phyloP scores from a whole-genome alignment of 352 stramenopile species.

The Elongisporangium prolatum region DNA sequence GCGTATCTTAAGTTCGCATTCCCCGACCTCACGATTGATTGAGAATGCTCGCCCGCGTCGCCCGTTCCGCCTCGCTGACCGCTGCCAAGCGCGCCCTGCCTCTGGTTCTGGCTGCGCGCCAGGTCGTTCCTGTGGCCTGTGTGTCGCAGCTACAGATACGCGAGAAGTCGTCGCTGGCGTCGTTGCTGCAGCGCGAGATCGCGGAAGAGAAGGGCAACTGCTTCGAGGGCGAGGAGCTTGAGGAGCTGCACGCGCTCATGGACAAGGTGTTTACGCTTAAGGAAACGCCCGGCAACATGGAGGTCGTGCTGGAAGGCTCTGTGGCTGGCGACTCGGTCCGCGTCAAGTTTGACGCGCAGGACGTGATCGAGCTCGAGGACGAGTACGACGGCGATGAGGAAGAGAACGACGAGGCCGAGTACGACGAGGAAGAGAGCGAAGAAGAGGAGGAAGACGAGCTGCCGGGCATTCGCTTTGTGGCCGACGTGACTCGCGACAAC shows the following conservation, averaged over 20 bases:
- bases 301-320: conserved; percentile 52
- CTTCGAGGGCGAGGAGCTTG: conserved; percentile 69
- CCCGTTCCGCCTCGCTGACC: conserved; percentile 22
- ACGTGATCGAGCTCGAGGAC: conserved; percentile 64
- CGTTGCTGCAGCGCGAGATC: conserved; percentile 61
- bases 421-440: conserved; percentile 29
- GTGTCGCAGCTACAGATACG: conserved; percentile 37
- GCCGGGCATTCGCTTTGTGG: conserved; percentile 73
- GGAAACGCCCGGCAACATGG: conserved; percentile 59
- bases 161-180: conserved; percentile 46
- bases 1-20: neutral
- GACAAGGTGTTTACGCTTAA: conserved; percentile 59
- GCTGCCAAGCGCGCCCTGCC: conserved; percentile 21
- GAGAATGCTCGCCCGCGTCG: conserved; percentile 42
- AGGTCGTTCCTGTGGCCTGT: conserved; percentile 10
- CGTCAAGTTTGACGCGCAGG: conserved; percentile 80
- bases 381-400: conserved; percentile 53
- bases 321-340: conserved; percentile 51
- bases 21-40: neutral
- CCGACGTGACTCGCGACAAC: conserved; percentile 68
- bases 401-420: conserved; percentile 26
- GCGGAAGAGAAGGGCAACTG: conserved; percentile 83
- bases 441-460: conserved; percentile 68
- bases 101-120: conserved; percentile 9
- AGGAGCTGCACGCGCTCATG: conserved; percentile 63